Base-by-base conservation (phyloP, 352 stramenopile genomes). In the Pythium utonaiense region DNA sequence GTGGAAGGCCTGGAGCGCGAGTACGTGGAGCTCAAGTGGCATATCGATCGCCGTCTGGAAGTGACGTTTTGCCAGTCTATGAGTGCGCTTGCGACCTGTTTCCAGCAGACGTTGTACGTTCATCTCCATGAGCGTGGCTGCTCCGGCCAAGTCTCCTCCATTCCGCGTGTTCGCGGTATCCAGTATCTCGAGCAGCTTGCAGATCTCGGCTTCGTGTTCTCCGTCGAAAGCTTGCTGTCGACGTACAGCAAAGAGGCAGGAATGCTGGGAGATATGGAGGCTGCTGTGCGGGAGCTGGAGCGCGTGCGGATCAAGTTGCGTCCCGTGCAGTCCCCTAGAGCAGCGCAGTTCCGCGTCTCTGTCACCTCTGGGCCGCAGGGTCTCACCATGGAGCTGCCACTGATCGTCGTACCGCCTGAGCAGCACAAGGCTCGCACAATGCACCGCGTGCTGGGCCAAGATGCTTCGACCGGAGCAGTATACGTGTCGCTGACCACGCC, bases 201-300 rank as follows among this genome's bases (percentile, higher is more conserved):
- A 67, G 50, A 59, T 12, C 60, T 90, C 34, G 86, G 86, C 1
- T 95, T 93, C 42, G 65, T 95, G 3, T 92, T 95, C 47, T 91
- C 78, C 2, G 82, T 93, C 10, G 86, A 95, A 62, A 92, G 81
- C 40, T 61, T 95, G 19, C 48, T 95, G n/a, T 93, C 83, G 1
- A 95, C 86, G 14, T 91, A 93, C 59, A 84, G 83, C 28, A 90
- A 92, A 31, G 86, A 95, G 53, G 68, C 86, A 14, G 86, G 86
- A 4, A 95, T 95, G 83, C 67, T 95, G 8, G 86, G 83, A 3
- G 86, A 95, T 64, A 93, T 89, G 52, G 83, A 92, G 10, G 83
- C 80, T 12, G 86, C 86, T 12, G 80, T 93, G 14, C 86, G 86
- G 30, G 81, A 91, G 50, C 69, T 95, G 1, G 74, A 74, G 53